Percentiles rank a stretch among this genome's conserved stretches.
Evolutionary conservation across 306 rosid species (phyloP).

Genomic region (Leucaena leucocephala): DNA sequence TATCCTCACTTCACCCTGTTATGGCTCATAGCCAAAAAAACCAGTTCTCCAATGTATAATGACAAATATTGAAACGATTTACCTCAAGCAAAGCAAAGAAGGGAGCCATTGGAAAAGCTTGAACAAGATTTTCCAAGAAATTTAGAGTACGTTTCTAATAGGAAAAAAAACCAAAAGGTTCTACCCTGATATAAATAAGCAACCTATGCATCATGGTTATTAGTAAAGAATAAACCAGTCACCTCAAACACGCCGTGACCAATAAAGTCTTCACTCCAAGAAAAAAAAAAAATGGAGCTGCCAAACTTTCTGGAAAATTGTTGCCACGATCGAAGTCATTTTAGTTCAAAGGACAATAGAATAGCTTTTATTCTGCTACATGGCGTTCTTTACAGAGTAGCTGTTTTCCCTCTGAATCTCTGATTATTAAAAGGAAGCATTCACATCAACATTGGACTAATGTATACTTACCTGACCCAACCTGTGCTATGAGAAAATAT

Average conservation of each 20-base stretch:
- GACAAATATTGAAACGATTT: slow-evolving; percentile 8
- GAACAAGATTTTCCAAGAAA: slow-evolving; percentile 63
- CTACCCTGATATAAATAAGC: background rate
- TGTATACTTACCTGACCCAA: too few relatives aligned
- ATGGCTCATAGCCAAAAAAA: slow-evolving; percentile 44
- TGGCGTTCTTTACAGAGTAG: too few relatives aligned
- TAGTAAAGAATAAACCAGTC: slow-evolving; percentile 18
- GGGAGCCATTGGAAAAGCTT: slow-evolving; percentile 83
- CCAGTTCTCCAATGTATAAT: background rate
- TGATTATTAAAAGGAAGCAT: background rate
- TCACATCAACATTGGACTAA: background rate
- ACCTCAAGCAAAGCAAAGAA: slow-evolving; percentile 67
- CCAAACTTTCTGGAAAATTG: slow-evolving; percentile 30
- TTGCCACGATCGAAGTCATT: too few relatives aligned
- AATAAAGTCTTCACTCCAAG: slow-evolving; percentile 71
- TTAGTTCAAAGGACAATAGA: too few relatives aligned
- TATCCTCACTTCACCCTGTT: slow-evolving; percentile 57
- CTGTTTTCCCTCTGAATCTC: too few relatives aligned
- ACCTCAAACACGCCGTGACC: slow-evolving; percentile 95
- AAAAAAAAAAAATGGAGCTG: slow-evolving; percentile 68
- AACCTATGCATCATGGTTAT: background rate
- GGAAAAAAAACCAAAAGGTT: background rate
- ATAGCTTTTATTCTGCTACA: too few relatives aligned
- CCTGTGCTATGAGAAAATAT: too few relatives aligned
- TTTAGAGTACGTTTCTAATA: slow-evolving; percentile 30